These are phyloP conservation scores for Cephalotrichum gorgonifer DNA, from an alignment of 2,329 filamentous ascomycete genomes.

Conservation along the genomic window DNA sequence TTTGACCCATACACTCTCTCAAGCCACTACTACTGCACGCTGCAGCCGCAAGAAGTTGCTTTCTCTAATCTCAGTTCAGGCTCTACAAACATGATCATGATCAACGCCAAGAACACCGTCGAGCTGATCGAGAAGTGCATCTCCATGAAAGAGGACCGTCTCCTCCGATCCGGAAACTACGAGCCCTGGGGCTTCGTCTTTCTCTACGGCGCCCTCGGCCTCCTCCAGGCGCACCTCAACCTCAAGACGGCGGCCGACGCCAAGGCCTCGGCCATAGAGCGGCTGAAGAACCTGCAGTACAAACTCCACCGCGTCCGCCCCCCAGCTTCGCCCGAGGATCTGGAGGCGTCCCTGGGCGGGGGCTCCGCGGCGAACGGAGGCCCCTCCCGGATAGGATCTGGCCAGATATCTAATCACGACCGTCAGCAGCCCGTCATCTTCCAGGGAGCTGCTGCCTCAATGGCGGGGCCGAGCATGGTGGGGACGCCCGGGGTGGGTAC, in stretches of 20 bases:
- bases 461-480: conserved; percentile 16
- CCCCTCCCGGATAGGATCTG: conserved; percentile 19
- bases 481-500: conserved; percentile 11
- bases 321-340: conserved; percentile 20
- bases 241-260: conserved; percentile 45
- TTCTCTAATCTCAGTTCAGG: conserved; percentile 15
- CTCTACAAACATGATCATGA: conserved; percentile 52
- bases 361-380: conserved; percentile 12
- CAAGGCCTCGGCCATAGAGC: conserved; percentile 47
- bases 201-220: conserved; percentile 49
- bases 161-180: conserved; percentile 51
- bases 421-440: conserved; percentile 25
- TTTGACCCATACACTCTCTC: conserved; percentile 9
- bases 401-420: background rate
- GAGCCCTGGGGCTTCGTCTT: conserved; percentile 56
- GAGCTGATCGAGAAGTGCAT: conserved; percentile 52
- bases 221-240: conserved; percentile 49
- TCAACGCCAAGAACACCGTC: conserved; percentile 49
- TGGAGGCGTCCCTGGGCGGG: conserved; percentile 13
- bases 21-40: conserved; percentile 7
- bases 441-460: conserved; percentile 29
- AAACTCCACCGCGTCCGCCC: conserved; percentile 41
- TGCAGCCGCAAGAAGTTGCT: too few relatives aligned
- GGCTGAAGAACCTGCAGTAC: conserved; percentile 49
- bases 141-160: conserved; percentile 48